Base-by-base conservation (phyloP, 768 basidiomycete species). In the Mycena metata region DNA sequence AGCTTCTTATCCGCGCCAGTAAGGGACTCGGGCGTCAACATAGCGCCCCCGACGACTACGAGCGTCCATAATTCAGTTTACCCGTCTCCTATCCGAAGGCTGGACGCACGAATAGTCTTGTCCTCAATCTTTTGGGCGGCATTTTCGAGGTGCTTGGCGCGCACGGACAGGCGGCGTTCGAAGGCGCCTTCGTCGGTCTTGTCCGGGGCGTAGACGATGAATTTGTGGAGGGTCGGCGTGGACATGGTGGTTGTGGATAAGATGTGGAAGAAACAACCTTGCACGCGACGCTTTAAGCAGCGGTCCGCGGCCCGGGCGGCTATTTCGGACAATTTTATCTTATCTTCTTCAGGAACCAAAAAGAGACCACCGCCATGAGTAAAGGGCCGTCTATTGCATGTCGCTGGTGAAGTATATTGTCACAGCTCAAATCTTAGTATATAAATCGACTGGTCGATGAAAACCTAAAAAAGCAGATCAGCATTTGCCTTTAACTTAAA, bases 161-260 rank as follows among this genome's bases (percentile, higher is more conserved):
- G 82, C 7, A 91, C 88, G 2, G 84, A 81, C 68, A 90, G 79
- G 36, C 91, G 83, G n/a, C 85, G 83, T 23, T 82, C 82, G 47
- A 88, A 83, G 4, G 88, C 85, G 4, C 84, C 90, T 56, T 83
- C 82, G 60, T 90, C 88, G 15, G 86, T 86, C 72, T 83, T 86
- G 75, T 93, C 91, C 3, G 90, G 91, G 2, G 90, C 89, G 71
- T 87, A 91, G 35, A 93, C 87, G 60, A 90, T 71, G 75, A 89
- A 90, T 43, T 72, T 74, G 24, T 76, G 76, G 64, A 78, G 72
- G 3, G 16, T 49, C 21, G 68, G 36, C 12, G 42, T 13, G 45
- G 69, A 68, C 69, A 71, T 73, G 64, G 65, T 45, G 23, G 54
- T 9, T 16, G 43, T 46, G 35, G 39, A 11, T 39, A 39, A 39